Base-by-base conservation (phyloP, 176 grass and related monocot genomes). In the Typha latifolia region DNA sequence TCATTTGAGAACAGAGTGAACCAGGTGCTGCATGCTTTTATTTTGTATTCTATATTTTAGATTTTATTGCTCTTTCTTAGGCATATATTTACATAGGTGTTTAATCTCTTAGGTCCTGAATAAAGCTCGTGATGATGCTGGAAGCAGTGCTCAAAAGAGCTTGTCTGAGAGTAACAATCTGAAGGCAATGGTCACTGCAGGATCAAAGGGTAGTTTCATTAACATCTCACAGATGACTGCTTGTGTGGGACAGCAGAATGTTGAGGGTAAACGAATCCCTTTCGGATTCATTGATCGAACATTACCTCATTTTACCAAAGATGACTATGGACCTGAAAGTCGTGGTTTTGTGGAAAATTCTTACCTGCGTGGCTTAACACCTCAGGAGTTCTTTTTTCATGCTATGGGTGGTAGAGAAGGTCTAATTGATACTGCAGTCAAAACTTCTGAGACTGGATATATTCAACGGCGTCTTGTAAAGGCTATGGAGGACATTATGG, bases 401-500 rank as follows among this genome's bases (percentile, higher is more conserved):
- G 73, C 73, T 47, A 76, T 76, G 73, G 73, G 73, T 76, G 73
- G 73, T 67, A 76, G 73, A 64, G 73, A 76, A 67, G 73, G 73
- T 76, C 49, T 76, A 8, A 76, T 76, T 27, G 73, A 76, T 57
- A 76, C 73, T 29, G 73, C 73, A 26, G 73, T 76, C 5, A 76
- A 76, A 53, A 76, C 73, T 55, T 76, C 73, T 32, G 94, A 97
- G 48, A 97, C 94, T 12, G 94, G 94, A 14, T 97, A 97, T 69
- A 97, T 97, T 49, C 94, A 97, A 37, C 71, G 94, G 12, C 74
- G 94, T 24, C 88, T 97, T 63, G 94, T 97, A 55, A 97, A 97
- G 67, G 94, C 94, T 80, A 97, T 97, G 94, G 94, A 97, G 70
- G 94, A 97, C 76, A 97, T 97, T 7, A 97, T 97, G 89, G 94